These are phyloP conservation scores for Byssothecium circinans DNA, from an alignment of 2,329 filamentous ascomycete genomes.

Conservation along the genomic window DNA sequence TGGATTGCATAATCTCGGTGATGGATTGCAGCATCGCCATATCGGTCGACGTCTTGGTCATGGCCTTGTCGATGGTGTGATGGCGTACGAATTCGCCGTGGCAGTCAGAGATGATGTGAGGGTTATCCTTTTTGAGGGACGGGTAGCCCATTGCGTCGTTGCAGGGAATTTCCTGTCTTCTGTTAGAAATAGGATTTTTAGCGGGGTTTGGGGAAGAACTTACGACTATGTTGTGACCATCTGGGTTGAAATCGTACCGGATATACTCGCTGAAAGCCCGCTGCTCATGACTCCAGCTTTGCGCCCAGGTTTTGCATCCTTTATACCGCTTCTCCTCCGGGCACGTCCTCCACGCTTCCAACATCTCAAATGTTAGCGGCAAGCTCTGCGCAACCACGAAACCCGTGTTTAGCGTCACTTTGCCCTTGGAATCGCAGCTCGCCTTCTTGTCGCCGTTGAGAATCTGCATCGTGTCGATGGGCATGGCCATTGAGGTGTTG, in stretches of 20 bases:
- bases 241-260: constrained; percentile 36
- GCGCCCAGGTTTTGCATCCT: constrained; percentile 31
- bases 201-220: background rate
- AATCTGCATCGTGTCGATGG: constrained; percentile 22
- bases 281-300: constrained; percentile 37
- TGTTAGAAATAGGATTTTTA: background rate
- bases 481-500: constrained; percentile 46
- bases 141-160: constrained; percentile 42
- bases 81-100: constrained; percentile 35
- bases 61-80: constrained; percentile 25
- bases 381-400: constrained; percentile 44
- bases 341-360: constrained; percentile 37
- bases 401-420: constrained; percentile 44
- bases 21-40: constrained; percentile 1
- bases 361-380: constrained; percentile 25
- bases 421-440: constrained; percentile 43
- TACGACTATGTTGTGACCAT: constrained; percentile 28
- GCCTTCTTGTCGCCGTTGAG: constrained; percentile 17
- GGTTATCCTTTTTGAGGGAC: constrained; percentile 17
- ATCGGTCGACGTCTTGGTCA: constrained; percentile 9
- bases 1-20: constrained; percentile 2
- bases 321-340: constrained; percentile 28
- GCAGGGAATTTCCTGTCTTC: constrained; percentile 28
- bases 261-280: constrained; percentile 39
- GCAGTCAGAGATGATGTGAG: constrained; percentile 26